Evolutionary conservation across 768 basidiomycete genomes (phyloP), one percentile per base, ranked within the genome.

Genomic region (Sutorius australiensis): DNA sequence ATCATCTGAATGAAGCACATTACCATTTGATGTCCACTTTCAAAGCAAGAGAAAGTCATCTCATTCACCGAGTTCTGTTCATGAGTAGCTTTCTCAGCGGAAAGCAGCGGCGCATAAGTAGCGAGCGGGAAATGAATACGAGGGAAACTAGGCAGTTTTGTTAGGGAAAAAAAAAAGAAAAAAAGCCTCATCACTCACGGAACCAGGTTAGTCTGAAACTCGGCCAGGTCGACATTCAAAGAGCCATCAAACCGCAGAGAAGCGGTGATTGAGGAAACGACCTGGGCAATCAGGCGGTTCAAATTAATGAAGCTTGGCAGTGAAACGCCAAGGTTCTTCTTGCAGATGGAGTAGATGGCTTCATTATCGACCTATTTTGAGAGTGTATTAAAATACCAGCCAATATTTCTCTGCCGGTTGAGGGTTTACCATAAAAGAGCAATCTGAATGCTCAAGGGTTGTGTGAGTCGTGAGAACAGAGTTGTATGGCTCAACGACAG

Each of bases 301-400:
- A 98, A 74, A 79, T 99, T 98, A 65, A 80, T 78, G 78, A 95
- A 92, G 65, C 92, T 88, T 14, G 97, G 97, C 32, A 81, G 87
- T 27, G 78, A 66, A 60, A 98, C 89, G 60, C 82, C 83, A 53
- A 98, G 80, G 70, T 89, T 94, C 74, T 89, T 86, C 80, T 97
- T 95, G 90, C 95, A 98, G 69, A 98, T 98, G 69, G 98, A 95
- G 73, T 95, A 98, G 69, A 98, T 98, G 48, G 95, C 97, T 73
- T 99, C 95, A 69, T 99, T 99, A 70, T 99, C 97, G 57, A 99
- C 90, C 89, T 92, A 56, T 33, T 57, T 39, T 17, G 34, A 40
- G 33, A 49, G 28, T 58, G 45, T 13, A 55, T 56, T 48, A 54
- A 47, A 51, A 52, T 42, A 38, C 27, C 33, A 40, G 38, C 19